Evolutionary conservation across 2,329 filamentous ascomycete species (phyloP), one percentile per base, ranked within the genome.

Genomic region (Cladosporium sphaerospermum): DNA sequence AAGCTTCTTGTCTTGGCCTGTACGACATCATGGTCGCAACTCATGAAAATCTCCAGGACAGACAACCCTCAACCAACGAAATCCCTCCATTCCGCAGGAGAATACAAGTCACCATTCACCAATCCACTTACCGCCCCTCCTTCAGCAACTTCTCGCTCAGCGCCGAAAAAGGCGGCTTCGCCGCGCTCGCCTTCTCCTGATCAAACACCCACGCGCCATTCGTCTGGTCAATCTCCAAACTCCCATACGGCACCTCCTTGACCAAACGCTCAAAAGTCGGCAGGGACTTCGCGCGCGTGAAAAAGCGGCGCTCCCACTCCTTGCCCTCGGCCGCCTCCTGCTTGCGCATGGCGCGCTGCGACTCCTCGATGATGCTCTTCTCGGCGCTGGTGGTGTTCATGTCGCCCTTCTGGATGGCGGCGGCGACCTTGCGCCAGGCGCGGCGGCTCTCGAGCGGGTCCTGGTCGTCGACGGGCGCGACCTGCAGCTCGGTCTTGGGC

Each of bases 361-460:
- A 83, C 61, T 89, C 88, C 72, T 97, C 93, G 59, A 97, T 95
- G 71, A 89, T 88, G 54, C 81, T 80, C 77, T 97, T 97, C 68
- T 95, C 88, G 11, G 73, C 66, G 1, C 83, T 83, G 0, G 89
- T 89, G 4, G 80, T 74, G 61, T 96, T 89, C 80, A 96, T 89
- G 69, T 96, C 89, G 54, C 89, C 88, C 60, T 79, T 82, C 53
- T 82, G 78, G 62, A 97, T 93, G 44, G 85, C 89, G 31, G 81
- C 80, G 0, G 89, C 89, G 23, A 97, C 92, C 64, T 88, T 88
- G 58, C 80, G 76, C 93, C 92, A 97, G 3, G 92, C 92, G 54
- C 88, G 82, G 44, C 92, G 83, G 11, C 88, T 89, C 73, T 97
- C 92, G 58, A 93, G 84, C 9, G 89, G 82, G 67, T 95, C 87